Evolutionary conservation across 768 basidiomycete genomes (phyloP), one percentile per base, ranked within the genome.

Genomic region (Mycena filopes): DNA sequence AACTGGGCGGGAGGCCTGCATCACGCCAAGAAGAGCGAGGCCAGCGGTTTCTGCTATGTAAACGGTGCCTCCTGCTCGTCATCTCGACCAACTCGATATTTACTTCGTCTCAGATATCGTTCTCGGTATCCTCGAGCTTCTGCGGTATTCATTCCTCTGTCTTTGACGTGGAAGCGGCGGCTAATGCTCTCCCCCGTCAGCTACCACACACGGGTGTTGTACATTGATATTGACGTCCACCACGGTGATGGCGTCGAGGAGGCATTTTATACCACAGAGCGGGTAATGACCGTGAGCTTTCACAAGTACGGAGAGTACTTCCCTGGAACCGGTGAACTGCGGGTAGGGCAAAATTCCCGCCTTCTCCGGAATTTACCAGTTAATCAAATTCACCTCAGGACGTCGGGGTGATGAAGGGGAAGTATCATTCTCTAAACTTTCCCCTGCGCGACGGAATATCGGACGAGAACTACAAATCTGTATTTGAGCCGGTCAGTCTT

Each of bases 271-370:
- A 96, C 96, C 4, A 99, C 98, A 23, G 97, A 99, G 75, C 86
- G 98, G 46, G 98, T 99, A 60, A 99, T 99, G 98, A 99, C 97
- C 0, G 90, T 90, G 73, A 96, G 94, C 71, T 98, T 99, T 79
- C 98, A 99, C 76, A 98, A 99, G 78, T 99, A 98, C 69, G 98
- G 98, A 36, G 98, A 99, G 78, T 99, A 93, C 78, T 99, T 99
- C 78, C 98, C 98, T 28, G 98, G 98, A 43, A 99, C 98, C 8
- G 98, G 98, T n/a, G 96, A 98, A 77, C 82, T 98, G 42, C 86
- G 96, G 70, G 94, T 94, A 73, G 70, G 89, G 75, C 33, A 29
- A n/a, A 21, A 55, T 61, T 49, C 31, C 60, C 48, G 56, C 33
- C 48, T 28, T 33, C 11, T 36, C 15, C 13, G 20, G 62, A 55